Evolutionary conservation across 805 yeast genomes (phyloP), one percentile per base, ranked within the genome.

Genomic region (Nakazawaea peltata): DNA sequence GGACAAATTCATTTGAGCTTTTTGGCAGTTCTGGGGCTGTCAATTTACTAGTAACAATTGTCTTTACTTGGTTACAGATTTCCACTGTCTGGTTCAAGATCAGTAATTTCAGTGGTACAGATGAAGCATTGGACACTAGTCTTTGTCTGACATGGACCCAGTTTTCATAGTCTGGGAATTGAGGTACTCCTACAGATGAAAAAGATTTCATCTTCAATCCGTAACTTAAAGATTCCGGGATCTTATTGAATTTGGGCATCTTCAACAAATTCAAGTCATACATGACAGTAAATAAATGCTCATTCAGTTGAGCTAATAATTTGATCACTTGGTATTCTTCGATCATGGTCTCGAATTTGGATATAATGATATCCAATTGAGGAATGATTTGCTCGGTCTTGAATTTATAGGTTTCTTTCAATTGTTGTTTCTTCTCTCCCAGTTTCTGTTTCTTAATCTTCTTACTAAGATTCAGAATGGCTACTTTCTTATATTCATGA

Each of bases 161-260:
- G 22, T 66, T 67, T 11, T 48, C 55, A 44, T 57, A 77, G 0
- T 63, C 50, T 3, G 90, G 87, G 28, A 74, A 47, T 19, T 65
- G 68, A 1, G 96, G 96, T 9, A 76, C 75, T 1, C 94, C 95
- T 15, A 87, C 80, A 0, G 86, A 71, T 16, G 80, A 71, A 60
- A 81, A 84, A 4, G 92, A 77, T 52, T 85, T 86, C 71, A 85
- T 68, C 44, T 94, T 71, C 30, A 86, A 58, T 8, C 67, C 57
- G 49, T 68, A 77, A 13, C 71, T 50, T 25, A 61, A 43, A 30
- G 58, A 58, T 41, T 52, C 57, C 2, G 55, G 38, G 9, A 45
- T 52, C 35, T 46, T 50, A 40, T 49, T 43, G 19, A 44, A 37
- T 30, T 50, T 51, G 2, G 64, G 61, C 7, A 51, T 43, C 15